phyloP scores from a whole-genome alignment of 2,329 filamentous ascomycete species.

The Aspergillus glaucus region DNA sequence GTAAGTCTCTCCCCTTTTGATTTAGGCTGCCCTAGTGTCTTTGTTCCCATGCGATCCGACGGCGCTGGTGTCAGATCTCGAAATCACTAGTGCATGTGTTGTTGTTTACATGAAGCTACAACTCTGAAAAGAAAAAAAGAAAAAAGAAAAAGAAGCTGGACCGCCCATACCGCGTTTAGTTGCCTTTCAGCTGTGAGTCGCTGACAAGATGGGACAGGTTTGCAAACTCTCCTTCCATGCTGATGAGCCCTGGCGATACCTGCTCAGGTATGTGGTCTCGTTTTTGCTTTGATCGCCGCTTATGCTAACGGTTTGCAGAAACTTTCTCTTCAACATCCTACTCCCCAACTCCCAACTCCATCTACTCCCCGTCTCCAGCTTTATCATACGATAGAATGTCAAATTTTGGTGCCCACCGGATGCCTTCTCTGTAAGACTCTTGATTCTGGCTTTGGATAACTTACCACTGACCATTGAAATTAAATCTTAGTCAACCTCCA shows the following conservation, averaged over 20 bases:
- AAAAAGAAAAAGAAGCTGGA: too few species aligned
- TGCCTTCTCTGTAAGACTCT: slow-evolving; percentile 35
- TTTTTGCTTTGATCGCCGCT: slow-evolving; percentile 12
- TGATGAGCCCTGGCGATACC: slow-evolving; percentile 47
- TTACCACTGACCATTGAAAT: slow-evolving; percentile 11
- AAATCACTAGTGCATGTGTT: too few species aligned
- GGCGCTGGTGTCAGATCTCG: too few species aligned
- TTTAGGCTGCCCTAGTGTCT: slow-evolving; percentile 23
- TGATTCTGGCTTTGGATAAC: not conserved
- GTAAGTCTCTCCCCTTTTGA: slow-evolving; percentile 47
- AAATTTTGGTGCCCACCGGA: slow-evolving; percentile 30
- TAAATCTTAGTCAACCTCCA: slow-evolving; percentile 40
- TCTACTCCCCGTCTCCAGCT: slow-evolving; percentile 29
- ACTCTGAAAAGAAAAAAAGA: too few species aligned
- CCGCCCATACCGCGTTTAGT: too few species aligned
- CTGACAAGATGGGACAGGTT: slow-evolving; percentile 38
- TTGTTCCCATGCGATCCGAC: not conserved
- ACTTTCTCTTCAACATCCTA: slow-evolving; percentile 22
- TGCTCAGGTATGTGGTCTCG: slow-evolving; percentile 45
- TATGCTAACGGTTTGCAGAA: not conserved
- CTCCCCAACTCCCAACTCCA: slow-evolving; percentile 24
- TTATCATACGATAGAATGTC: slow-evolving; percentile 33
- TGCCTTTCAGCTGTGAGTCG: not conserved
- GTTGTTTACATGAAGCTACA: too few species aligned
- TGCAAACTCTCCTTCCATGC: slow-evolving; percentile 44